Evolutionary conservation across 441 rosid species (phyloP).

Genomic region (Pelargonium australe): DNA sequence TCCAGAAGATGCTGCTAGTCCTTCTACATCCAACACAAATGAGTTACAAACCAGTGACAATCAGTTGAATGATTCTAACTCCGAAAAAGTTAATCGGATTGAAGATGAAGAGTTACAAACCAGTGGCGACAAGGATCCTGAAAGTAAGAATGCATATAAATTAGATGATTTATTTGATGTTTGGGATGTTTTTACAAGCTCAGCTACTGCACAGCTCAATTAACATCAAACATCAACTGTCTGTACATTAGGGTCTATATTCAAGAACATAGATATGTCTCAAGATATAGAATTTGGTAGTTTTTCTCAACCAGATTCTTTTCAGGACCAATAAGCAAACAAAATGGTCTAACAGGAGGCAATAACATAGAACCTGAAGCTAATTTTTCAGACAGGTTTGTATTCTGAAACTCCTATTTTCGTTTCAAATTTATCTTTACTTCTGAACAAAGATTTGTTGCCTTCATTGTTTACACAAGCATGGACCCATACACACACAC

Average conservation of each 20-base stretch:
- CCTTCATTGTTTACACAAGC: neutral
- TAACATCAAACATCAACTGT: constrained; percentile 25
- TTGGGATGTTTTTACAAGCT: constrained; percentile 60
- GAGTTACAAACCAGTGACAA: neutral
- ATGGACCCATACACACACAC: neutral
- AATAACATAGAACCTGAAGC: constrained; percentile 27
- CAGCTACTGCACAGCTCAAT: constrained; percentile 21
- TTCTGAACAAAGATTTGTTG: neutral
- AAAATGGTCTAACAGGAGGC: constrained; percentile 26
- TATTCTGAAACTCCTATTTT: neutral
- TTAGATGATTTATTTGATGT: constrained; percentile 47
- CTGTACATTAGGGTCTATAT: too few species aligned
- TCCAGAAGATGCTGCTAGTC: neutral
- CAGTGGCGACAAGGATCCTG: constrained; percentile 26
- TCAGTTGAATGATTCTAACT: neutral
- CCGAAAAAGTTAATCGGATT: neutral
- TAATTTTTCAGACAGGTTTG: constrained; percentile 46
- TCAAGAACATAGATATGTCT: constrained; percentile 25
- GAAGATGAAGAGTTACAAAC: constrained; percentile 15
- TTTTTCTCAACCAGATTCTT: constrained; percentile 34
- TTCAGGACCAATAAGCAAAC: constrained; percentile 31
- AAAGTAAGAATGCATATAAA: constrained; percentile 25
- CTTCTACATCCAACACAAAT: neutral
- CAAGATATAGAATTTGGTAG: constrained; percentile 33
- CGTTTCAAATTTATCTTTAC: neutral